Evolutionary conservation across 352 stramenopile species (phyloP).

Genomic region (Pythium brassicae): DNA sequence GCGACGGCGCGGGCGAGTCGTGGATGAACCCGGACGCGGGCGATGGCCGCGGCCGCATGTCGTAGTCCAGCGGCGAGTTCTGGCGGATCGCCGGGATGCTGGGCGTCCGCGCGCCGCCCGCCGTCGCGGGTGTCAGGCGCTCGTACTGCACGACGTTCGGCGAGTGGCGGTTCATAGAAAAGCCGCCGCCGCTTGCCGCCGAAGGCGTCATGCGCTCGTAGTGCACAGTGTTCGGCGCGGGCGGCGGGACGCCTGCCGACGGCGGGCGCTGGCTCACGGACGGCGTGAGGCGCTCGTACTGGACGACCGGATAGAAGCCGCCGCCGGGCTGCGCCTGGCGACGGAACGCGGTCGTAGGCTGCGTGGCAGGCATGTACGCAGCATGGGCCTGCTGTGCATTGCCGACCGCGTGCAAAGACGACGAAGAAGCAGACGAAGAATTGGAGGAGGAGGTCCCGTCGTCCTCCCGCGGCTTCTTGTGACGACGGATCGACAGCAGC

Average conservation of each 20-base stretch:
- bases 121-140: constrained; percentile 29
- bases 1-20: constrained; percentile 23
- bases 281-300: constrained; percentile 19
- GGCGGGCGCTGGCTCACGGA: constrained; percentile 16
- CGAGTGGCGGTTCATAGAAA: neutral
- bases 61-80: constrained; percentile 38
- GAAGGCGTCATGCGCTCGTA: constrained; percentile 44
- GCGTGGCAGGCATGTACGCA: constrained; percentile 6
- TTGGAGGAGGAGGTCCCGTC: constrained; percentile 2
- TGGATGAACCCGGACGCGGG: constrained; percentile 11
- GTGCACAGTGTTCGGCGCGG: constrained; percentile 23
- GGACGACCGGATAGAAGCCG: constrained; percentile 21
- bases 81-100: constrained; percentile 21
- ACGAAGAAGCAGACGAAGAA: neutral
- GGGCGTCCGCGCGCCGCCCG: constrained; percentile 8
- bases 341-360: constrained; percentile 12
- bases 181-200: neutral
- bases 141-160: constrained; percentile 42
- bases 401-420: constrained; percentile 7
- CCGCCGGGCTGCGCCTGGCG: constrained; percentile 6
- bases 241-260: neutral
- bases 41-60: constrained; percentile 26
- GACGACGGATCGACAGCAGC: constrained; percentile 56
- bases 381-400: neutral
- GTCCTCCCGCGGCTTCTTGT: constrained; percentile 49